Evolutionary conservation across 139 green algal species (phyloP).

Genomic region (Coccomyxa sp.): DNA sequence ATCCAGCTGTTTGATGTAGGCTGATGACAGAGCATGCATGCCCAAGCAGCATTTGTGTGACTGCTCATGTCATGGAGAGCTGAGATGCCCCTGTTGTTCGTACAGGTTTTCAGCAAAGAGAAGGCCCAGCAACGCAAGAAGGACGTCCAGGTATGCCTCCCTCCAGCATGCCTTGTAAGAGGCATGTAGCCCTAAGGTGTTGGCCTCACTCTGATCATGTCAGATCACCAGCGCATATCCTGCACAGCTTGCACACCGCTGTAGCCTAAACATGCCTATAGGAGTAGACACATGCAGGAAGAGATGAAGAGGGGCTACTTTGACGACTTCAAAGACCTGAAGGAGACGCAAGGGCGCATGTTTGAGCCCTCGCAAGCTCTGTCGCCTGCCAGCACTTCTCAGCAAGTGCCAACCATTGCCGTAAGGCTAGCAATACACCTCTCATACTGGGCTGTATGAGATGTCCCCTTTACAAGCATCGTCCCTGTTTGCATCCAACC

Average conservation of each 20-base stretch:
- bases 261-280: neutral
- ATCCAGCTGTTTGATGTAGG: too few relatives aligned
- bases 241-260: neutral
- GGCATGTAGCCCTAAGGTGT: too few relatives aligned
- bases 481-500: too few relatives aligned
- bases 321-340: constrained; percentile 46
- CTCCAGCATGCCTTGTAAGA: neutral
- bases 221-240: neutral
- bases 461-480: neutral
- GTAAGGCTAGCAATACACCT: neutral
- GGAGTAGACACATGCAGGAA: constrained; percentile 18
- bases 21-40: too few relatives aligned
- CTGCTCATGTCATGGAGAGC: too few relatives aligned
- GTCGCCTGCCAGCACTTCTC: constrained; percentile 2
- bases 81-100: too few relatives aligned
- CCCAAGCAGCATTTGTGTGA: too few relatives aligned
- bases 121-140: constrained; percentile 19
- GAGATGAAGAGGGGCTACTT: constrained; percentile 52
- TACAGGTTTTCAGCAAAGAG: constrained; percentile 43
- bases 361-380: constrained; percentile 25
- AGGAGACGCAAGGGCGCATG: constrained; percentile 40
- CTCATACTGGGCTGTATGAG: neutral
- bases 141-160: constrained; percentile 8
- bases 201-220: too few relatives aligned
- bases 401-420: constrained; percentile 18